Conservation (phyloP, 441 rosid species). For the Aquilaria agallochum region DNA sequence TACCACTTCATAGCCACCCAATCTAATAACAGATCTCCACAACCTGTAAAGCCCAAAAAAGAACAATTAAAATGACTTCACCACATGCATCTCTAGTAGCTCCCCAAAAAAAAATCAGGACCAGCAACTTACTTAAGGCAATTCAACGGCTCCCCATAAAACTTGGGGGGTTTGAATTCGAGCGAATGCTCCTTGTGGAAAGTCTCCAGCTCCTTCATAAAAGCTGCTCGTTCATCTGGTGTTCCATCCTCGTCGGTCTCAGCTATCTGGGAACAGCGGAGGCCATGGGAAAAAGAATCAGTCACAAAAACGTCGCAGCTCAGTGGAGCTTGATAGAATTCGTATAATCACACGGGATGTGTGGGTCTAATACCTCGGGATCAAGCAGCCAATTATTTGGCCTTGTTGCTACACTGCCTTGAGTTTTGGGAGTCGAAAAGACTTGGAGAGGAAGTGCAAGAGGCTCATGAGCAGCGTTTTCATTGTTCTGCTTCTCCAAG, state of each 20-base stretch:
- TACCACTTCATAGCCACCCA: constrained; percentile 97
- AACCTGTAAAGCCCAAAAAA: constrained; percentile 44
- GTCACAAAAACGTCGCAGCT: constrained; percentile 4
- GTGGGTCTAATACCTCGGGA: constrained; percentile 43
- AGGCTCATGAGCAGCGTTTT: constrained; percentile 17
- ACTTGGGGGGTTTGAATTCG: constrained; percentile 85
- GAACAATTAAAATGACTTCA: constrained; percentile 23
- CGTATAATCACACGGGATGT: neutral
- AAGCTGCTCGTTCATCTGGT: constrained; percentile 64
- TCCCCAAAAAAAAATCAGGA: constrained; percentile 6
- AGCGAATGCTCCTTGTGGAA: constrained; percentile 54
- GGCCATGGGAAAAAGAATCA: constrained; percentile 9
- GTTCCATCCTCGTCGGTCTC: constrained; percentile 63
- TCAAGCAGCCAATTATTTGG: constrained; percentile 67
- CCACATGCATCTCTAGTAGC: constrained; percentile 1
- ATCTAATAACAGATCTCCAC: constrained; percentile 75
- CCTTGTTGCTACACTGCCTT: constrained; percentile 35
- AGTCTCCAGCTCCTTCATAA: constrained; percentile 77
- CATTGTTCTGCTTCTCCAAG: constrained; percentile 23
- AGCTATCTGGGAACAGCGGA: constrained; percentile 43
- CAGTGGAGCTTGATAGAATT: neutral
- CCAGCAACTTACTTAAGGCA: constrained; percentile 66
- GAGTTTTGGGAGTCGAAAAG: constrained; percentile 26
- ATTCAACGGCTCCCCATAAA: constrained; percentile 84
- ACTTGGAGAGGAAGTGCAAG: constrained; percentile 25